Conservation (phyloP, 129 eudicot genomes). For the Silybum marianum region DNA sequence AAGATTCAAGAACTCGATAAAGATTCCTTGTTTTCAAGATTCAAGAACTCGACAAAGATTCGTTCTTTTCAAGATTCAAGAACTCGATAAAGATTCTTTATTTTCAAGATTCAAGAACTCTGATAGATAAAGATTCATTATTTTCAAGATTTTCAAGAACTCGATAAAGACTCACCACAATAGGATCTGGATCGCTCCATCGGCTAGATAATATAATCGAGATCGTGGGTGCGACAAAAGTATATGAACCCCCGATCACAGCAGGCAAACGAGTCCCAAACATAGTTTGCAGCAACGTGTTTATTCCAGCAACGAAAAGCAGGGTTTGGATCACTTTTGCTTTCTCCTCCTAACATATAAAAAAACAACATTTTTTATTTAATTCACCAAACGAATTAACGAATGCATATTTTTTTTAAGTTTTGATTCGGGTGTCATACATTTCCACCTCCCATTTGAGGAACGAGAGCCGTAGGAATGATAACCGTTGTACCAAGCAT, state of each 20-base stretch:
- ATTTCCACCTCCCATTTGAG: slow-evolving; percentile 87
- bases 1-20: neutral
- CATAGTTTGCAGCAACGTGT: slow-evolving; percentile 61
- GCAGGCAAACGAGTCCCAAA: slow-evolving; percentile 76
- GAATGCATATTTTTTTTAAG: neutral
- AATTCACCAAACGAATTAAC: neutral
- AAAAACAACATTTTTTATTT: neutral
- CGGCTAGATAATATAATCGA: slow-evolving; percentile 66
- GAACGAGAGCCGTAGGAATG: slow-evolving; percentile 75
- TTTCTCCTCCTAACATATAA: slow-evolving; percentile 56
- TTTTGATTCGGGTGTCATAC: slow-evolving; percentile 37
- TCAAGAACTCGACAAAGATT: neutral
- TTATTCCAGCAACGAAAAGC: slow-evolving; percentile 74
- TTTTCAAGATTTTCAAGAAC: no score
- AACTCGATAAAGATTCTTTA: neutral
- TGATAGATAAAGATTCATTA: no score
- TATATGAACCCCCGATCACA: slow-evolving; percentile 75
- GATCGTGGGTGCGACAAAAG: slow-evolving; percentile 71
- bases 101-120: no score
- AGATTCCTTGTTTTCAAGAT: neutral
- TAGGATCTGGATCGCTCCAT: slow-evolving; percentile 63
- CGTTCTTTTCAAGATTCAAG: no score
- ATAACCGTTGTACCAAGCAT: slow-evolving; percentile 78
- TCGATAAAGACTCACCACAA: slow-evolving; percentile 40
- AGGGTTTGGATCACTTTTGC: slow-evolving; percentile 77